Evolutionary conservation across 1,139 yeast species (phyloP).

Genomic region (Pichia sp.): DNA sequence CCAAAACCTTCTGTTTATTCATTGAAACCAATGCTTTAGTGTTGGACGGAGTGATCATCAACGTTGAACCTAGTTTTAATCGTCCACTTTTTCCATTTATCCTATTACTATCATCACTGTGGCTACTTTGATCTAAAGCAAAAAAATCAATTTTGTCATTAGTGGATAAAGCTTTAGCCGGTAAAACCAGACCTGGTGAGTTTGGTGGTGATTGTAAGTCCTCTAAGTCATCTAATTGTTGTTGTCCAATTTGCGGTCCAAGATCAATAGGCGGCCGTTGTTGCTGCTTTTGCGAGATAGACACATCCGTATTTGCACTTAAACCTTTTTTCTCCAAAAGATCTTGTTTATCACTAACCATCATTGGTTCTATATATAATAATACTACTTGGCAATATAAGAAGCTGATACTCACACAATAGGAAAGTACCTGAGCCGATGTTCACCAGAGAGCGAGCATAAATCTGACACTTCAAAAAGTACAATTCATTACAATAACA

Average conservation of each 20-base stretch:
- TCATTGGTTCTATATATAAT: neutral
- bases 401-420: neutral
- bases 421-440: neutral
- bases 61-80: neutral
- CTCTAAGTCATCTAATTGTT: conserved; percentile 10
- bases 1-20: neutral
- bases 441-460: neutral
- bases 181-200: conserved; percentile 31
- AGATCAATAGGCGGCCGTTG: conserved; percentile 1
- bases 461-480: neutral
- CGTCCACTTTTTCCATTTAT: neutral
- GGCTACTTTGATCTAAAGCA: conserved; percentile 24
- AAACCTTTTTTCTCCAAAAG: neutral
- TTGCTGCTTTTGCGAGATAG: neutral
- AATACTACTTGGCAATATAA: neutral
- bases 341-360: neutral
- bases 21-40: neutral
- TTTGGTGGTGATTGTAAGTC: conserved; percentile 26
- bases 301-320: neutral
- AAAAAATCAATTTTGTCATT: conserved; percentile 33
- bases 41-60: neutral
- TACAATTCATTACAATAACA: neutral
- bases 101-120: neutral
- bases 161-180: conserved; percentile 15
- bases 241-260: conserved; percentile 8